phyloP scores from a whole-genome alignment of 2,329 filamentous ascomycete species.

The Mollisiaceae sp. region DNA sequence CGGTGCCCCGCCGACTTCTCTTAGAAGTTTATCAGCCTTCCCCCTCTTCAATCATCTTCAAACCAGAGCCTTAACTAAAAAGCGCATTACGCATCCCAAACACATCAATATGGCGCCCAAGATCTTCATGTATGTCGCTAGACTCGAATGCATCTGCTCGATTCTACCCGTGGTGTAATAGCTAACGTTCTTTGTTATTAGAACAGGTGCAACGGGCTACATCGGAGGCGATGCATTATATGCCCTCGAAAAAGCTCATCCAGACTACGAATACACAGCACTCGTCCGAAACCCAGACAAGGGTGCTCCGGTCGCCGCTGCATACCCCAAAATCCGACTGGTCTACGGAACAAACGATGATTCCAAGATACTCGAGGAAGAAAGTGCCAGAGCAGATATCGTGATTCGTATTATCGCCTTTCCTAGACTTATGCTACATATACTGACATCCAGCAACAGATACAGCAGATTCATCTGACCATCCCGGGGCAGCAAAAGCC shows the following conservation, averaged over 20 bases:
- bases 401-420: conserved; percentile 45
- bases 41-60: neutral
- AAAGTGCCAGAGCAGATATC: conserved; percentile 54
- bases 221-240: conserved; percentile 52
- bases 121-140: conserved; percentile 36
- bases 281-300: conserved; percentile 55
- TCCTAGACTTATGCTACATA: neutral
- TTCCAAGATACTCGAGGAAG: conserved; percentile 48
- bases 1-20: conserved; percentile 4
- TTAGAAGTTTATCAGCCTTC: conserved; percentile 4
- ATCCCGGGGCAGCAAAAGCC: conserved; percentile 50
- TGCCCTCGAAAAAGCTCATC: conserved; percentile 50
- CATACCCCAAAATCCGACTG: conserved; percentile 54
- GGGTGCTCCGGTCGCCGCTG: conserved; percentile 50
- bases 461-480: conserved; percentile 52
- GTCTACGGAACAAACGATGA: conserved; percentile 57
- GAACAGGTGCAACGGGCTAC: conserved; percentile 47
- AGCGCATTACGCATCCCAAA: neutral
- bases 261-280: conserved; percentile 54
- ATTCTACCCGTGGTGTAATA: neutral
- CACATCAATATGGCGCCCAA: conserved; percentile 33
- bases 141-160: neutral
- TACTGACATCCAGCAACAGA: conserved; percentile 27
- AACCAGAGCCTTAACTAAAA: neutral
- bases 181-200: conserved; percentile 16